phyloP scores from a whole-genome alignment of 805 yeast genomes.

The Maudiozyma serrabonitensis region DNA sequence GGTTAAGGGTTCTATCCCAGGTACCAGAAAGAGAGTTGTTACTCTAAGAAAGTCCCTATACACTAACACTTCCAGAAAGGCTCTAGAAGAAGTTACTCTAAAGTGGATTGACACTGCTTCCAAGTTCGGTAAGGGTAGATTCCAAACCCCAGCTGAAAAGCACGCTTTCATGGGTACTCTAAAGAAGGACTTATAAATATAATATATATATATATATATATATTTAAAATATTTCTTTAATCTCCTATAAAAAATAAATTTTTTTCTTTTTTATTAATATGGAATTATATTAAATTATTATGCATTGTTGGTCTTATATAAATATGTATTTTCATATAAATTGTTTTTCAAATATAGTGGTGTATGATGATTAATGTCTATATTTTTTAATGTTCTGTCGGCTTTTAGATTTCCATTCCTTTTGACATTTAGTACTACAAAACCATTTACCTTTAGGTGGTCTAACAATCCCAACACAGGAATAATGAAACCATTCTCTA shows the following conservation, averaged over 20 bases:
- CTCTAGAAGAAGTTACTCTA: conserved; percentile 90
- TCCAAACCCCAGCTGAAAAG: conserved; percentile 99
- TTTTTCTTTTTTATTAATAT: neutral
- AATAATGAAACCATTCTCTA: conserved; percentile 72
- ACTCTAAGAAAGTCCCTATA: conserved; percentile 97
- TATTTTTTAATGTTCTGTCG: neutral
- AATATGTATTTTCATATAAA: too few relatives aligned
- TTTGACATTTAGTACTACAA: conserved; percentile 41
- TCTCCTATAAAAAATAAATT: conserved; percentile 1
- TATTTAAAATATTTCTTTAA: neutral
- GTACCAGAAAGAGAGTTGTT: conserved; percentile 98
- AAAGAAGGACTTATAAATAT: conserved; percentile 81
- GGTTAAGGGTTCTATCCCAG: conserved; percentile 99
- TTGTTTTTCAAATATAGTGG: neutral
- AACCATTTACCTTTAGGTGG: conserved; percentile 66
- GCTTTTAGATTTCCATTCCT: neutral
- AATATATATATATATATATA: neutral
- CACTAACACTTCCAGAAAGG: conserved; percentile 96
- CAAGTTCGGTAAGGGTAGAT: conserved; percentile 99
- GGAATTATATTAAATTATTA: too few relatives aligned
- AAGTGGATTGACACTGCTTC: conserved; percentile 99
- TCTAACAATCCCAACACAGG: conserved; percentile 56
- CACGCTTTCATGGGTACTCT: conserved; percentile 99
- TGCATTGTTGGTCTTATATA: neutral
- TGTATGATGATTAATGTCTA: too few relatives aligned